Evolutionary conservation across 441 rosid genomes (phyloP).

Genomic region (Capsella rubella): DNA sequence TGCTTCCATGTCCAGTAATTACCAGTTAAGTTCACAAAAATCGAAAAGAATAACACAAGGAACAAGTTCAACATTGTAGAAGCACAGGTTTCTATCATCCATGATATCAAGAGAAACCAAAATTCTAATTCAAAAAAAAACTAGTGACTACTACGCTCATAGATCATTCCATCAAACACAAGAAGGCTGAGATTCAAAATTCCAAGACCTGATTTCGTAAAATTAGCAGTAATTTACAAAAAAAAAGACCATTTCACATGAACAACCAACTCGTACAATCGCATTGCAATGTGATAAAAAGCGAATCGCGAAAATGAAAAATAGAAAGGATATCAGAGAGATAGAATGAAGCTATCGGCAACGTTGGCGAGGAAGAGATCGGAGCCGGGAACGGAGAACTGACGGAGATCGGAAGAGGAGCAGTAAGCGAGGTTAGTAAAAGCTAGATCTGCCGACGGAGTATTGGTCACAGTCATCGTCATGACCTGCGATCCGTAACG

Average conservation of each 20-base stretch:
- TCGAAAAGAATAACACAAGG: background rate
- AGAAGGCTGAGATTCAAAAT: conserved; percentile 16
- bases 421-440: conserved; percentile 87
- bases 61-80: conserved; percentile 1
- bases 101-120: background rate
- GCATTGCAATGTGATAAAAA: conserved; percentile 22
- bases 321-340: conserved; percentile 81
- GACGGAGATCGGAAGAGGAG: conserved; percentile 79
- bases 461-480: conserved; percentile 78
- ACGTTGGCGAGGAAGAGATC: conserved; percentile 75
- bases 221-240: background rate
- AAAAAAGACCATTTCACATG: background rate
- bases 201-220: conserved; percentile 1
- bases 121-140: background rate
- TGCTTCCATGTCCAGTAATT: conserved; percentile 71
- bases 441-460: conserved; percentile 83
- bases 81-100: background rate
- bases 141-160: conserved; percentile 4
- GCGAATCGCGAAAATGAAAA: background rate
- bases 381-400: conserved; percentile 82
- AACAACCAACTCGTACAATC: background rate
- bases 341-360: conserved; percentile 67
- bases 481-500: conserved; percentile 53
- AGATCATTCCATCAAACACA: conserved; percentile 21
- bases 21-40: conserved; percentile 61